Percentiles rank a stretch among this genome's conserved stretches.
Conservation (phyloP, 2,329 filamentous ascomycete species). For the Drechslera avenae region DNA sequence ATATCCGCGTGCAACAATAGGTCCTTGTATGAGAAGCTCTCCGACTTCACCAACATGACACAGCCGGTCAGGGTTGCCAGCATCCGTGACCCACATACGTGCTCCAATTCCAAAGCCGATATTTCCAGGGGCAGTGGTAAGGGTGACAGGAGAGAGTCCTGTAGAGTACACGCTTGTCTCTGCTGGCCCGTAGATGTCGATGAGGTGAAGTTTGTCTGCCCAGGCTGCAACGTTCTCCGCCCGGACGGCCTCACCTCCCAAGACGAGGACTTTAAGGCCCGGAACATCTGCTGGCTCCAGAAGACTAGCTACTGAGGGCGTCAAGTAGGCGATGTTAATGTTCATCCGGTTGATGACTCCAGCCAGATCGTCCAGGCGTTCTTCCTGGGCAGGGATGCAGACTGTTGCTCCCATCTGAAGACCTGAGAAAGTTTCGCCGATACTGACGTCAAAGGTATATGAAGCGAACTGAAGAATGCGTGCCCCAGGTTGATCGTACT, state of each 20-base stretch:
- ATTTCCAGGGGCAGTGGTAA: neutral
- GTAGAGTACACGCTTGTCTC: neutral
- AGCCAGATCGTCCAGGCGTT: conserved; percentile 56
- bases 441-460: conserved; percentile 59
- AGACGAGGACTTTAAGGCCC: conserved; percentile 47
- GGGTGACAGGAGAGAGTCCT: neutral
- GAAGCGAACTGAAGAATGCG: conserved; percentile 26
- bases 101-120: neutral
- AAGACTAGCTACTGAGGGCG: conserved; percentile 60
- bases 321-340: conserved; percentile 50
- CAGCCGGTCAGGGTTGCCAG: neutral
- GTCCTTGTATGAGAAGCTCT: conserved; percentile 14
- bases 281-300: conserved; percentile 51
- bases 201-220: neutral
- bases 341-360: conserved; percentile 37
- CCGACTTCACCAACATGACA: conserved; percentile 11
- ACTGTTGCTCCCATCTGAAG: conserved; percentile 54
- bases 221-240: neutral
- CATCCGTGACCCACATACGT: neutral
- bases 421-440: conserved; percentile 58
- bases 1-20: conserved; percentile 7
- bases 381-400: conserved; percentile 60
- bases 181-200: neutral
- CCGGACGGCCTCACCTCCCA: conserved; percentile 47
- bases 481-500: conserved; percentile 56